phyloP scores from a whole-genome alignment of 106 monocot genomes.

The Xerophyta viscosa region DNA sequence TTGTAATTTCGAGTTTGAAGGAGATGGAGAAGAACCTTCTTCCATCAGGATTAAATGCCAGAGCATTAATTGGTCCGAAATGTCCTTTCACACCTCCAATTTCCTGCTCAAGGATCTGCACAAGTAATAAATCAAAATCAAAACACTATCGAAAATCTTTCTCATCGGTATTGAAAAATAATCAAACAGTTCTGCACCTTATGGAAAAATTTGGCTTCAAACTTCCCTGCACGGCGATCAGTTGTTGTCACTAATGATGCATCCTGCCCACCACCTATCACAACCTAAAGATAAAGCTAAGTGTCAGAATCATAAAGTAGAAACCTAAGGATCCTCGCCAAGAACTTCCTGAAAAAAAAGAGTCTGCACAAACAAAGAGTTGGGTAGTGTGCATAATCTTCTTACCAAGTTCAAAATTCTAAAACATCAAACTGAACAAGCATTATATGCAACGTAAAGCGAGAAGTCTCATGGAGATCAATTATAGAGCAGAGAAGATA shows the following conservation, averaged over 20 bases:
- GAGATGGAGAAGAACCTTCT: constrained; percentile 36
- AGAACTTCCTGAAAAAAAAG: too few species aligned
- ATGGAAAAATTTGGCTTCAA: constrained; percentile 97
- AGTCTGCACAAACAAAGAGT: too few species aligned
- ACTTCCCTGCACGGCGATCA: constrained; percentile 86
- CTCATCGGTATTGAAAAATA: neutral
- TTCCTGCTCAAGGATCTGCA: constrained; percentile 91
- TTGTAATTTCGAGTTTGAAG: neutral
- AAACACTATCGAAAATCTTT: neutral
- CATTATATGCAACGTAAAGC: too few species aligned
- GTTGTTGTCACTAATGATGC: constrained; percentile 87
- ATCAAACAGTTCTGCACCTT: constrained; percentile 26
- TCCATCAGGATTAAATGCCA: constrained; percentile 96
- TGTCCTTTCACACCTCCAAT: constrained; percentile 98
- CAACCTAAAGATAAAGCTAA: constrained; percentile 40
- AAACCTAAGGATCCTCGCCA: neutral
- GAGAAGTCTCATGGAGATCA: too few species aligned
- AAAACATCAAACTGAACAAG: too few species aligned
- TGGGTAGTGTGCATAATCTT: too few species aligned
- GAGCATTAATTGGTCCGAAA: constrained; percentile 92
- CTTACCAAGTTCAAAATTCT: too few species aligned
- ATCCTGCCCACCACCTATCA: constrained; percentile 96
- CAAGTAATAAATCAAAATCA: neutral
- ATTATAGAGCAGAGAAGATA: too few species aligned
- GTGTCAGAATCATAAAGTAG: neutral